Conservation (phyloP, 768 basidiomycete genomes). For the Cyclocybe cylindracea region DNA sequence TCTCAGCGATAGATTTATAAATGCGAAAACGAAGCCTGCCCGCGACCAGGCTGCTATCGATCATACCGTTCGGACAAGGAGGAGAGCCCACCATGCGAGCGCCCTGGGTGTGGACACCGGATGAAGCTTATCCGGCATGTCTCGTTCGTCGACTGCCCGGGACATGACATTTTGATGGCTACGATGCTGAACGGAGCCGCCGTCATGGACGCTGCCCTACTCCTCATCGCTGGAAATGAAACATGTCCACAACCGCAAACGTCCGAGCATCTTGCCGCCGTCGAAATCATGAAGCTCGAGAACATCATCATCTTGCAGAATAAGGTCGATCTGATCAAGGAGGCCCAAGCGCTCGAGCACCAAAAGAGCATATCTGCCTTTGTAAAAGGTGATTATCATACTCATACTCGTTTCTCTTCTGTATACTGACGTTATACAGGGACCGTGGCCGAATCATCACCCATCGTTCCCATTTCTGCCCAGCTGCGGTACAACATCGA, state of each 20-base stretch:
- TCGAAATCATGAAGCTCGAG: slow-evolving; percentile 99
- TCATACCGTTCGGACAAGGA: slow-evolving; percentile 95
- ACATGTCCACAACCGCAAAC: slow-evolving; percentile 99
- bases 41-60: slow-evolving; percentile 90
- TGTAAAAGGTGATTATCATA: slow-evolving; percentile 70
- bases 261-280: slow-evolving; percentile 96
- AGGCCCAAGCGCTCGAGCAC: slow-evolving; percentile 91
- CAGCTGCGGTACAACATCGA: slow-evolving; percentile 99
- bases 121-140: slow-evolving; percentile 96
- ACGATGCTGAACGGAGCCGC: slow-evolving; percentile 99
- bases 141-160: slow-evolving; percentile 97
- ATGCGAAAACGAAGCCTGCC: slow-evolving; percentile 92
- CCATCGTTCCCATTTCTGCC: slow-evolving; percentile 98
- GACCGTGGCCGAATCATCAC: slow-evolving; percentile 95
- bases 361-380: slow-evolving; percentile 95
- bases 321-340: slow-evolving; percentile 98
- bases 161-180: slow-evolving; percentile 99
- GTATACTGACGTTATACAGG: slow-evolving; percentile 49
- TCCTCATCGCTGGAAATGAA: slow-evolving; percentile 97
- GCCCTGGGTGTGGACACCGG: slow-evolving; percentile 84
- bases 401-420: background rate
- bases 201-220: slow-evolving; percentile 98
- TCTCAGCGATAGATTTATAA: slow-evolving; percentile 80
- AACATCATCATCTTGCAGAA: slow-evolving; percentile 98
- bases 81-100: slow-evolving; percentile 89